Evolutionary conservation across 208 protist genomes (phyloP), one percentile per base, ranked within the genome.

Genomic region (Jaenimonas drosophilae): DNA sequence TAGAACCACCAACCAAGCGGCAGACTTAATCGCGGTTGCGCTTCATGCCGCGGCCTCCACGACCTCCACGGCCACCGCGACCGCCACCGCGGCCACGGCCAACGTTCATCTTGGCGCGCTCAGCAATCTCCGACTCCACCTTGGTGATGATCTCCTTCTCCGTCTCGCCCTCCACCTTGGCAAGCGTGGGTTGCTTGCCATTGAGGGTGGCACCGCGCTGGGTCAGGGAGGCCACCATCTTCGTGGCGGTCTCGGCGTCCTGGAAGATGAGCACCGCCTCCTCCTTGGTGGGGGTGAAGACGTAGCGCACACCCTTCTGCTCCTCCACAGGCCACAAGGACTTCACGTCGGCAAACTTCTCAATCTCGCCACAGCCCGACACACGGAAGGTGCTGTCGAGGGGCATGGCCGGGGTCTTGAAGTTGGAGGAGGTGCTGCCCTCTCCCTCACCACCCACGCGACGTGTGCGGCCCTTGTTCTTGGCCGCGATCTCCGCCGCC

Each of bases 221-320:
- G 64, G 68, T 61, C n/a, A 86, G 55, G 16, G 72, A 77, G 40
- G 49, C 65, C 0, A 84, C 64, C 83, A 92, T 92, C 67, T 76
- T 76, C 29, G 46, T 44, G 1, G 73, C 83, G 4, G 78, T 88
- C 45, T 73, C 69, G 31, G 70, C 46, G 50, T 92, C 83, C 59
- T 92, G 83, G 32, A 92, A 92, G 42, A 92, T 81, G 41, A 92
- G 49, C 20, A 87, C 50, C 9, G 78, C 72, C 29, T 57, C 67
- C 26, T 77, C 74, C 45, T 63, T 74, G 48, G 62, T 70, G 6
- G 78, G 78, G 42, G 71, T 78, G 60, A 79, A 88, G 28, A 92
- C 78, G 61, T 92, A 92, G 33, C 83, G 83, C 33, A 92, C 63
- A 7, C 83, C 83, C 28, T 58, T 64, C 64, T 88, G 83, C 63